phyloP scores from a whole-genome alignment of 805 yeast genomes.

The Candida glaebosa region DNA sequence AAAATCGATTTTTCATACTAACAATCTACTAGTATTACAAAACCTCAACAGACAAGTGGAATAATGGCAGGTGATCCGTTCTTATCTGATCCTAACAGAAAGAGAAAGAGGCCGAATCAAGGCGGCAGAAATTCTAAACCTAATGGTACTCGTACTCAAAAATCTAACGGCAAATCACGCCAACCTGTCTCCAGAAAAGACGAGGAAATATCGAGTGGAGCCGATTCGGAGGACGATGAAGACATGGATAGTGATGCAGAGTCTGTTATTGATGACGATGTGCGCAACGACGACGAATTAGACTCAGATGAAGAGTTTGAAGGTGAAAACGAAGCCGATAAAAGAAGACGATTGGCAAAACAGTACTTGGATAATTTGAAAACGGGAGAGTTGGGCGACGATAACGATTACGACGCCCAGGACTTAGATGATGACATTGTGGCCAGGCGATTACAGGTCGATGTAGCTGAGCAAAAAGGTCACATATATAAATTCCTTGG shows the following conservation, averaged over 20 bases:
- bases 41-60: neutral
- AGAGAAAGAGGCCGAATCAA: slow-evolving; percentile 39
- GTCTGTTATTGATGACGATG: slow-evolving; percentile 48
- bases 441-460: slow-evolving; percentile 74
- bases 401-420: slow-evolving; percentile 69
- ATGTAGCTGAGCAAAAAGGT: slow-evolving; percentile 89
- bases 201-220: slow-evolving; percentile 52
- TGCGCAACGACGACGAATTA: slow-evolving; percentile 38
- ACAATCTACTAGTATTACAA: too few relatives aligned
- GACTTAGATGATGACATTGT: slow-evolving; percentile 87
- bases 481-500: slow-evolving; percentile 69
- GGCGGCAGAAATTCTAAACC: slow-evolving; percentile 17
- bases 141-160: slow-evolving; percentile 4
- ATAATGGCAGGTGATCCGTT: slow-evolving; percentile 59
- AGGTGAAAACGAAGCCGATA: slow-evolving; percentile 84
- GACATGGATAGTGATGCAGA: slow-evolving; percentile 55
- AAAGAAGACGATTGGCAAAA: slow-evolving; percentile 89
- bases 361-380: slow-evolving; percentile 82
- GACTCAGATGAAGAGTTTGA: slow-evolving; percentile 71
- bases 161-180: slow-evolving; percentile 9
- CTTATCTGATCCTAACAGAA: slow-evolving; percentile 57
- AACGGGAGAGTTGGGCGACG: slow-evolving; percentile 47
- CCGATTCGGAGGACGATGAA: slow-evolving; percentile 38
- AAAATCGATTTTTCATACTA: slow-evolving; percentile 1
- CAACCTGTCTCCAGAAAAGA: slow-evolving; percentile 27